Percentiles rank a stretch among this genome's conserved stretches.
Evolutionary conservation across 177 flowering plant species (phyloP).

Genomic region (Vitis hybrid): DNA sequence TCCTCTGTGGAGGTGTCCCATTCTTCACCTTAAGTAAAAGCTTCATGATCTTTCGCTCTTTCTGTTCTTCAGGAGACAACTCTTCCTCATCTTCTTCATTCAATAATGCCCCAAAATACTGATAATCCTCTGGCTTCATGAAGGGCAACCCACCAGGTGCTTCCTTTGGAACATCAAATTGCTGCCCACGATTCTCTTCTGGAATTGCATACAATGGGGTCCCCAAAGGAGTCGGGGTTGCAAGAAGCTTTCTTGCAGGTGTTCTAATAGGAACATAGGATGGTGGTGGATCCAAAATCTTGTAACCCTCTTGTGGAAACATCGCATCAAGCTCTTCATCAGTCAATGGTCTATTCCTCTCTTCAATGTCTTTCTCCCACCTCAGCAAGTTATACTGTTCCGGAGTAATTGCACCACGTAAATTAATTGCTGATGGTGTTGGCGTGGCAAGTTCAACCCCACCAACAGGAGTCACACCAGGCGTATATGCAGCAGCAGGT

Average conservation of each 20-base stretch:
- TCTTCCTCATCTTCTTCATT: conserved; percentile 93
- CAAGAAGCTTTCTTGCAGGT: conserved; percentile 95
- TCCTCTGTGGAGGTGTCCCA: conserved; percentile 98
- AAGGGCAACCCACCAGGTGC: conserved; percentile 86
- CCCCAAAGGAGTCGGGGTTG: conserved; percentile 90
- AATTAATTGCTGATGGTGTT: conserved; percentile 66
- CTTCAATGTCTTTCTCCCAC: conserved; percentile 99
- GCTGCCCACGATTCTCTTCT: conserved; percentile 94
- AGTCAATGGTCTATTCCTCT: conserved; percentile 88
- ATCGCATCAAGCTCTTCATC: conserved; percentile 97
- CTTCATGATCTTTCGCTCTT: conserved; percentile 97
- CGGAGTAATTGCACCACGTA: conserved; percentile 76
- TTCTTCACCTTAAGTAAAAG: conserved; percentile 95
- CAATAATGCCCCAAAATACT: conserved; percentile 80
- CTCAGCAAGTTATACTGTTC: conserved; percentile 89
- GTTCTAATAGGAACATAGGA: conserved; percentile 95
- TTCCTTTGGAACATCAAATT: conserved; percentile 92
- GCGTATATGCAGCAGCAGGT: conserved; percentile 74
- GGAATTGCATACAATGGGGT: conserved; percentile 89
- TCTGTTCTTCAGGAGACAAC: conserved; percentile 90
- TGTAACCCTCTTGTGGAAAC: conserved; percentile 94
- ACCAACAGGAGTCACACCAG: conserved; percentile 94
- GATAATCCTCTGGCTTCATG: conserved; percentile 97
- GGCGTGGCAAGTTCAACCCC: conserved; percentile 86
- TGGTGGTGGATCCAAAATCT: conserved; percentile 89